phyloP scores from a whole-genome alignment of 73 alveolate species.

The Paramecium caudatum region DNA sequence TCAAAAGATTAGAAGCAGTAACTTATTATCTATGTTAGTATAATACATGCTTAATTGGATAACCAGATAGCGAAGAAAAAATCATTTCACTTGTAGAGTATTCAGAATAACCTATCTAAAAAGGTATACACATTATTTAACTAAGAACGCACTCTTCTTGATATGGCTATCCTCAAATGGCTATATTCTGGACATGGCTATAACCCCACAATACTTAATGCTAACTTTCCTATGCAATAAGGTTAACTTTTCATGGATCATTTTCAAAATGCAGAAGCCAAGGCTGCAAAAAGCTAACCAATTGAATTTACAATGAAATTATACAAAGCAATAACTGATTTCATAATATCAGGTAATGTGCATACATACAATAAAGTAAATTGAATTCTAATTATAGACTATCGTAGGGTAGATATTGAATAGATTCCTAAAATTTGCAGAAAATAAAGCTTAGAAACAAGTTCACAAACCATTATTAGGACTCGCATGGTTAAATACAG shows the following conservation, averaged over 20 bases:
- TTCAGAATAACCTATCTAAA: too few relatives aligned
- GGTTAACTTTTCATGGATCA: background rate
- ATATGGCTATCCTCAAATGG: constrained; percentile 28
- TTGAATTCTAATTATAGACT: background rate
- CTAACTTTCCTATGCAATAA: background rate
- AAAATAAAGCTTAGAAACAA: background rate
- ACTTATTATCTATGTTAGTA: background rate
- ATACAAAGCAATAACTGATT: constrained; percentile 6
- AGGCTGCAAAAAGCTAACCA: too few relatives aligned
- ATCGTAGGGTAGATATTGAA: constrained; percentile 18
- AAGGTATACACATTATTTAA: too few relatives aligned
- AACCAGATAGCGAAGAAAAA: constrained; percentile 13
- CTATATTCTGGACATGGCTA: constrained; percentile 22
- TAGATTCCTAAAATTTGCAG: constrained; percentile 31
- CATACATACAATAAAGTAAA: constrained; percentile 5
- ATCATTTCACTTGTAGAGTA: background rate
- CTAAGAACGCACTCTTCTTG: constrained; percentile 35
- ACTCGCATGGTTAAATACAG: background rate
- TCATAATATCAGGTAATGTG: constrained; percentile 2
- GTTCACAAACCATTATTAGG: background rate
- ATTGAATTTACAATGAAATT: background rate
- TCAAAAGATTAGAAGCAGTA: constrained; percentile 23
- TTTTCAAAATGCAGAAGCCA: background rate
- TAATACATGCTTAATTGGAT: constrained; percentile 5
- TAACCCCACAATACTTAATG: constrained; percentile 4